Evolutionary conservation across 305 asterid genomes (phyloP).

Genomic region (Solanum hybrid): DNA sequence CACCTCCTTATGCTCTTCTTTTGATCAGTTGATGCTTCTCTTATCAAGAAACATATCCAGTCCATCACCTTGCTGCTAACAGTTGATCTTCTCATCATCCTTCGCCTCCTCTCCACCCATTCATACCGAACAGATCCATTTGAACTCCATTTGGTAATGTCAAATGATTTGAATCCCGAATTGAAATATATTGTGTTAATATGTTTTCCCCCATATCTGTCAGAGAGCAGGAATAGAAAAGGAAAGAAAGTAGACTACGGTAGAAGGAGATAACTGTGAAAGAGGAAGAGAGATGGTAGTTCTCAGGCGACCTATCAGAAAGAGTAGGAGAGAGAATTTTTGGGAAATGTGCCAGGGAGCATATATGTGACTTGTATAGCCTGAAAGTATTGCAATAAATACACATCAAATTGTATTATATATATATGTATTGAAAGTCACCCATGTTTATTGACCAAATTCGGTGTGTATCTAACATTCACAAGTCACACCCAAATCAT

Average conservation of each 20-base stretch:
- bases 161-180: background rate
- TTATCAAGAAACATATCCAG: background rate
- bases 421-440: background rate
- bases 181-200: background rate
- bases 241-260: background rate
- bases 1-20: background rate
- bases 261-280: background rate
- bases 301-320: no score
- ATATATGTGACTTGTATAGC: background rate
- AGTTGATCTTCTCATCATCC: background rate
- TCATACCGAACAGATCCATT: background rate
- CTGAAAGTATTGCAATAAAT: background rate
- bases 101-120: background rate
- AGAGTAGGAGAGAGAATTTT: no score
- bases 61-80: background rate
- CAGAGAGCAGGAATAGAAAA: background rate
- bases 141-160: background rate
- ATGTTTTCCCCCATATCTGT: background rate
- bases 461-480: background rate
- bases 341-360: no score
- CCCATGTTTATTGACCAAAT: background rate
- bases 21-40: background rate
- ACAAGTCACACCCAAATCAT: background rate
- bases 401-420: background rate
- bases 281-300: background rate